A percentile compares a stretch with the other conserved stretches of the same genome.
These are phyloP conservation scores for Clonostachys byssicola DNA, from an alignment of 2,329 filamentous ascomycete genomes.

Conservation along the genomic window DNA sequence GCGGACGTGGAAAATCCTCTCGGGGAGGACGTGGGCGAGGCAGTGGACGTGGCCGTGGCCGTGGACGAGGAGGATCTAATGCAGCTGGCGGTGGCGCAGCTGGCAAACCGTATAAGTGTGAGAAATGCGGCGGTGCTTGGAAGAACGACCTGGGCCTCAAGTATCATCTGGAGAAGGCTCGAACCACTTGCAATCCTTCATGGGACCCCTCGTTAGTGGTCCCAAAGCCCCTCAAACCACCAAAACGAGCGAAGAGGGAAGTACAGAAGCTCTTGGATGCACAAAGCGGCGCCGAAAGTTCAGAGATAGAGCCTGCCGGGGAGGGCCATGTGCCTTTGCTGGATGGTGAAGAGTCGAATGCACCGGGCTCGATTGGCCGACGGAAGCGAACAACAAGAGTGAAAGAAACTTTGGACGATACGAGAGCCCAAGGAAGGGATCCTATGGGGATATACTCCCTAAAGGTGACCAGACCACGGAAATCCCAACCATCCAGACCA, in stretches of 20 bases:
- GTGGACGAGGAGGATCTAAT: conserved; percentile 5
- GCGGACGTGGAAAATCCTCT: conserved; percentile 4
- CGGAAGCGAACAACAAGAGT: no score
- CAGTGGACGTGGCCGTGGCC: conserved; percentile 5
- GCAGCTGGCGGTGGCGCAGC: neutral
- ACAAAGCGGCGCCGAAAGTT: no score
- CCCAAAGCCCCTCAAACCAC: neutral
- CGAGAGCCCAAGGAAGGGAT: no score
- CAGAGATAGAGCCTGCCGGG: no score
- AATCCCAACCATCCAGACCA: neutral
- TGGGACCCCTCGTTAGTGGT: conserved; percentile 11
- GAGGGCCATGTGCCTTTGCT: no score
- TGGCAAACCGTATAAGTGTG: conserved; percentile 35
- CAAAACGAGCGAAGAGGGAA: neutral
- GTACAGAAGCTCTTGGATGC: no score
- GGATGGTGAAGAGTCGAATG: no score
- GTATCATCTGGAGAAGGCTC: conserved; percentile 53
- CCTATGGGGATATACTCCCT: conserved; percentile 3
- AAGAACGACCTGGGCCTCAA: conserved; percentile 55
- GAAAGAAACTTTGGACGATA: no score
- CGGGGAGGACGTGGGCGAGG: conserved; percentile 5
- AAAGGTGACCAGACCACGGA: neutral
- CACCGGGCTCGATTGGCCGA: no score
- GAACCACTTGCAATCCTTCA: conserved; percentile 46
- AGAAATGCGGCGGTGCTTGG: conserved; percentile 49